phyloP scores from a whole-genome alignment of 768 basidiomycete genomes.

The Tubosaeta sp. region DNA sequence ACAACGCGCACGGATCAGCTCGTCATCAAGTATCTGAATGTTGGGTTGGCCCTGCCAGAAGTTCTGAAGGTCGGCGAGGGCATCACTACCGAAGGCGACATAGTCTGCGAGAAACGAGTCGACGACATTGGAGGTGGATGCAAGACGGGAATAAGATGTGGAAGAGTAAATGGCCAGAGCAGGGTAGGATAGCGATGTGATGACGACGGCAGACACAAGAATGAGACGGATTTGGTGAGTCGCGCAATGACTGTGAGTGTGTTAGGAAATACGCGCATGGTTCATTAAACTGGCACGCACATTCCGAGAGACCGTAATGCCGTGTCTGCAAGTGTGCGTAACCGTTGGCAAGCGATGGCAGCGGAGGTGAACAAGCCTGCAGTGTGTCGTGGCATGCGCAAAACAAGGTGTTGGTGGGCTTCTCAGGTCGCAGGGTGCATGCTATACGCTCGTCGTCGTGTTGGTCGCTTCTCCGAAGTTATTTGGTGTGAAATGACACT shows the following conservation, averaged over 20 bases:
- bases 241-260: slow-evolving; percentile 67
- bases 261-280: slow-evolving; percentile 2
- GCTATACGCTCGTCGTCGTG: slow-evolving; percentile 5
- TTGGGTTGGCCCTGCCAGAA: slow-evolving; percentile 66
- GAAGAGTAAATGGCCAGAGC: slow-evolving; percentile 81
- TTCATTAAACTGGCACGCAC: slow-evolving; percentile 43
- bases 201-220: slow-evolving; percentile 81
- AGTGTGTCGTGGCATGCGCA: slow-evolving; percentile 23
- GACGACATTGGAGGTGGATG: slow-evolving; percentile 53
- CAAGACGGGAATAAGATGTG: slow-evolving; percentile 55
- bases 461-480: neutral
- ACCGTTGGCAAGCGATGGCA: slow-evolving; percentile 27
- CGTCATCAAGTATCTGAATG: slow-evolving; percentile 64
- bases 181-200: slow-evolving; percentile 88
- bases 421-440: slow-evolving; percentile 16
- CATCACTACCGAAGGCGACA: slow-evolving; percentile 47
- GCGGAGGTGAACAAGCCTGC: slow-evolving; percentile 14
- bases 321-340: slow-evolving; percentile 37
- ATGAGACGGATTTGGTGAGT: slow-evolving; percentile 89
- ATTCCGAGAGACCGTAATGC: slow-evolving; percentile 76
- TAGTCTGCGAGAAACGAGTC: slow-evolving; percentile 56
- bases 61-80: slow-evolving; percentile 61
- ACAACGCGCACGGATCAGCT: slow-evolving; percentile 68
- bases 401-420: slow-evolving; percentile 4
- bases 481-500: neutral